A percentile compares a stretch with the other conserved stretches of the same genome.
Evolutionary conservation across 176 grass and related monocot genomes (phyloP).

Genomic region (Dendrocalamus sinicus): DNA sequence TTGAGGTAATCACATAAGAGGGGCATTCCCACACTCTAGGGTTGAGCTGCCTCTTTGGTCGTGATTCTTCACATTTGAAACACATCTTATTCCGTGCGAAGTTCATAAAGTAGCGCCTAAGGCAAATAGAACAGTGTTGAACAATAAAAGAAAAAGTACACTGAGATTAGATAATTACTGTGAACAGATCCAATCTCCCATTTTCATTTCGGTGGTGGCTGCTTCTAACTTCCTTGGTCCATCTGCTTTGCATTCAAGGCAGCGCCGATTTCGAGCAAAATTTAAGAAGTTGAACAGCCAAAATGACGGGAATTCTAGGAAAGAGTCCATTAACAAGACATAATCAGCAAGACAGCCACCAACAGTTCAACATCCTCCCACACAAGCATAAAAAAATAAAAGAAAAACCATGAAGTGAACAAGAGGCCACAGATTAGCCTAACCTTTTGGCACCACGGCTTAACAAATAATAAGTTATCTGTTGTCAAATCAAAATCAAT

Average conservation of each 20-base stretch:
- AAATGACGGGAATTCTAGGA: conserved; percentile 5
- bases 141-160: conserved; percentile 5
- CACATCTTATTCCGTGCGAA: conserved; percentile 78
- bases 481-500: neutral
- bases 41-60: conserved; percentile 67
- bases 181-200: conserved; percentile 89
- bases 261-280: conserved; percentile 64
- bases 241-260: conserved; percentile 72
- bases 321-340: neutral
- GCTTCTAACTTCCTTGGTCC: conserved; percentile 58
- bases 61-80: conserved; percentile 73
- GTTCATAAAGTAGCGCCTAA: conserved; percentile 88
- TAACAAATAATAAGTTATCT: neutral
- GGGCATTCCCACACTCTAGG: conserved; percentile 91
- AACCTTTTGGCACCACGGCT: neutral
- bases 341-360: neutral
- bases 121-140: conserved; percentile 24
- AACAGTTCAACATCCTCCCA: neutral
- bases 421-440: conserved; percentile 26
- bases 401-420: conserved; percentile 13
- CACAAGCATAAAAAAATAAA: neutral
- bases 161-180: conserved; percentile 47
- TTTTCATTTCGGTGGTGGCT: conserved; percentile 63
- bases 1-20: conserved; percentile 51
- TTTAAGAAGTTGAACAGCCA: conserved; percentile 78